These are phyloP conservation scores for Linnemannia schmuckeri DNA, from an alignment of 192 early-diverging fungal species.

Conservation along the genomic window DNA sequence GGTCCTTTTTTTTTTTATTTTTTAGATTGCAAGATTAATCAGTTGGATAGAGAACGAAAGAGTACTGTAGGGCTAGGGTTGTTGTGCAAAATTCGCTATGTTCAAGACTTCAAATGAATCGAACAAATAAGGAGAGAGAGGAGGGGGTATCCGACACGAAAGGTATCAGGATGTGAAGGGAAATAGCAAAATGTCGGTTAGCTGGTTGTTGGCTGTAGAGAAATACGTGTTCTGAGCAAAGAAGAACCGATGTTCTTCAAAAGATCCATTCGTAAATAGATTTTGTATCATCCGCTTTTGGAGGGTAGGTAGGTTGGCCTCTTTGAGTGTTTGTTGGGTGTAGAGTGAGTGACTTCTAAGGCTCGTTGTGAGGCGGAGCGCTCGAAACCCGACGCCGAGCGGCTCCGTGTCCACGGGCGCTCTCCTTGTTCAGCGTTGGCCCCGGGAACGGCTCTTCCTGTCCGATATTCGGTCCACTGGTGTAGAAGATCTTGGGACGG, in stretches of 20 bases:
- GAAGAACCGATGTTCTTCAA: background rate
- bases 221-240: background rate
- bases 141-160: background rate
- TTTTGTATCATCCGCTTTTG: too few relatives aligned
- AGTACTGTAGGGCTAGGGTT: background rate
- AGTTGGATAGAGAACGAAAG: background rate
- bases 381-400: background rate
- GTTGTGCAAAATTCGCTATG: background rate
- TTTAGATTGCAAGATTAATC: background rate
- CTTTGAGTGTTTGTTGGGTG: background rate
- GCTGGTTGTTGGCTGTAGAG: background rate
- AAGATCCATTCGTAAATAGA: too few relatives aligned
- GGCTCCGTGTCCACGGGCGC: background rate
- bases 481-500: conserved; percentile 83
- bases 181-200: background rate
- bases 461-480: conserved; percentile 69
- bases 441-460: conserved; percentile 74
- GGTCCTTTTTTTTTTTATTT: background rate
- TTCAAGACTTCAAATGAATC: background rate
- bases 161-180: background rate
- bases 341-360: background rate
- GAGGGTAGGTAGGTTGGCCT: too few relatives aligned
- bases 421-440: conserved; percentile 54
- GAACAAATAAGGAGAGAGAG: background rate
- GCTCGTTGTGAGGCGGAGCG: background rate